Evolutionary conservation across 1,284 basidiomycete species (phyloP).

Genomic region (Puccinia horiana): DNA sequence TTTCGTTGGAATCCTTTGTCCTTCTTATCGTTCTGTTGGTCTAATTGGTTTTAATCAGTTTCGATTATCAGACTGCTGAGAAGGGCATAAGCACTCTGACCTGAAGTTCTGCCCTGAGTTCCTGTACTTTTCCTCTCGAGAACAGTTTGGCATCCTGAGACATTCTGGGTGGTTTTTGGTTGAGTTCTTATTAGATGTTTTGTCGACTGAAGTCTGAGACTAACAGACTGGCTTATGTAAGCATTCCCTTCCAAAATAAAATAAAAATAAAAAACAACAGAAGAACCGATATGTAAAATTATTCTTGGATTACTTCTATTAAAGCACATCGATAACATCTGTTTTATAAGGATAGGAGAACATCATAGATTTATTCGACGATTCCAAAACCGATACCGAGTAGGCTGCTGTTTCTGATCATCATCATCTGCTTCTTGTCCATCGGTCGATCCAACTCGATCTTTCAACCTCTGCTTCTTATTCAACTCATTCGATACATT

Average conservation of each 20-base stretch:
- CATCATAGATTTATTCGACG: constrained; percentile 12
- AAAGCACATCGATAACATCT: too few species aligned
- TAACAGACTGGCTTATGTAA: too few species aligned
- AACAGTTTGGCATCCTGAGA: constrained; percentile 57
- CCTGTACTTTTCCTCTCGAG: constrained; percentile 57
- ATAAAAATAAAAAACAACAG: too few species aligned
- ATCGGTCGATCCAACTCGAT: background rate
- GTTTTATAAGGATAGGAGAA: too few species aligned
- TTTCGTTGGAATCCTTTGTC: constrained; percentile 57
- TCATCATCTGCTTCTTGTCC: background rate
- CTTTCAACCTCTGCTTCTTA: background rate
- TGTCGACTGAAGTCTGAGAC: background rate
- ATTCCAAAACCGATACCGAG: constrained; percentile 36
- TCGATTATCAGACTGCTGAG: background rate
- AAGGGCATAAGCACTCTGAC: constrained; percentile 16
- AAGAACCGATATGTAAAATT: too few species aligned
- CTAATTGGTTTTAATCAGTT: background rate
- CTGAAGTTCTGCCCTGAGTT: constrained; percentile 56
- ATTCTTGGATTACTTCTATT: too few species aligned
- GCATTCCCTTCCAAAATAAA: too few species aligned
- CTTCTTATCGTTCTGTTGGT: constrained; percentile 55
- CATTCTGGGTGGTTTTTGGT: background rate
- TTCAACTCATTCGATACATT: constrained; percentile 29
- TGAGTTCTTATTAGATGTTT: background rate
- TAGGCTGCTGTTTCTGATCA: background rate